Evolutionary conservation across 2,329 filamentous ascomycete genomes (phyloP), one percentile per base, ranked within the genome.

Genomic region (Exophiala aquamarina): DNA sequence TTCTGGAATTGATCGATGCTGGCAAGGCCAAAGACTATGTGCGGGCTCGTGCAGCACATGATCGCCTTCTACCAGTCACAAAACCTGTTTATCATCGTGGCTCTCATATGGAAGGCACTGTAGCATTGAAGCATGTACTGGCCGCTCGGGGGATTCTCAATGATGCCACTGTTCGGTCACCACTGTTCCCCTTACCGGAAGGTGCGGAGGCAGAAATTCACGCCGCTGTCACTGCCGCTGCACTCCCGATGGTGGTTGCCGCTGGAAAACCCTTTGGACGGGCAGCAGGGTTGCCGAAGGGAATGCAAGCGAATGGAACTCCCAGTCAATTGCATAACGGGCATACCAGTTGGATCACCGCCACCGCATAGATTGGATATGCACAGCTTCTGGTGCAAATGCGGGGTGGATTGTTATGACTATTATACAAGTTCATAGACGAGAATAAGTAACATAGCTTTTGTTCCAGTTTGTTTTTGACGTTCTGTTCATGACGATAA

Each of bases 31-130:
- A 69, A 49, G 73, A 78, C 52, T 78, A 78, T 55, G 63, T 63
- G 42, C 69, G 64, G 46, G 74, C 75, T 3, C 66, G 74, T 18
- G 66, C 67, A 33, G 63, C 78, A n/a, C 75, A 78, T 56, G 74
- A 78, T 54, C 67, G 66, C 54, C 63, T 78, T 2, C 61, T 78
- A 2, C 76, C 74, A 1, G 66, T 78, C 1, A 78, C 75, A 1
- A 76, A 75, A 62, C 71, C 69, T n/a, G 73, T 78, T 0, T 78
- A 78, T 55, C 75, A 78, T 59, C 70, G 74, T 5, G 76, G 75
- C 8, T 77, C 73, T 8, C 76, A 78, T 47, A 78, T 78, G 75
- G 75, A 78, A 61, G 75, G 75, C n/a, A 78, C 74, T 2, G 73
- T 77, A 2, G 71, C 71, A 3, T 54, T 78, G 17, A 78, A 78